These are phyloP conservation scores for Phoma herbarum DNA, from an alignment of 2,329 filamentous ascomycete genomes.

Conservation along the genomic window DNA sequence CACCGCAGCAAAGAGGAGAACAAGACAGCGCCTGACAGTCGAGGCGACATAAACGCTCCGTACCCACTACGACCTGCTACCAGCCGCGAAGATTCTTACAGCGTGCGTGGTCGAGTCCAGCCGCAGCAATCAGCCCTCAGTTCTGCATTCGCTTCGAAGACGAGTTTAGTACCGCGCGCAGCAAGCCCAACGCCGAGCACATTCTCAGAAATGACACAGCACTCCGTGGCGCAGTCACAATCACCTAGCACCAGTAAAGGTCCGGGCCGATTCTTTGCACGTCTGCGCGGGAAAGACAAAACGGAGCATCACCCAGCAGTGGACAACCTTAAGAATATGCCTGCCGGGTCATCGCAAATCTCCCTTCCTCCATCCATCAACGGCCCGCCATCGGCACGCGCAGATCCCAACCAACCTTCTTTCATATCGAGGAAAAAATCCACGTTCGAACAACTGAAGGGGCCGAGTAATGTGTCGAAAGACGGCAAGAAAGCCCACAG, in stretches of 20 bases:
- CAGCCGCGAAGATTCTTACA: conserved; percentile 76
- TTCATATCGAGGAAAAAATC: conserved; percentile 40
- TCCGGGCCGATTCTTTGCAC: conserved; percentile 63
- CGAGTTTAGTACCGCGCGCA: conserved; percentile 67
- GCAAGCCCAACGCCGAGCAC: conserved; percentile 84
- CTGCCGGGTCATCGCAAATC: conserved; percentile 49
- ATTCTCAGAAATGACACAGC: conserved; percentile 66
- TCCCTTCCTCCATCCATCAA: conserved; percentile 50
- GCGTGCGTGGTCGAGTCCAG: conserved; percentile 56
- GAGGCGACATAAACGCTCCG: conserved; percentile 49
- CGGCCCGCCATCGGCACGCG: conserved; percentile 37
- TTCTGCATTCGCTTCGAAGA: conserved; percentile 61
- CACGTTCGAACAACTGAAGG: conserved; percentile 30
- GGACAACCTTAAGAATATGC: conserved; percentile 53
- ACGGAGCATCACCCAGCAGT: conserved; percentile 53
- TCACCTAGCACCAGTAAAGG: conserved; percentile 62
- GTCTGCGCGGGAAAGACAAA: conserved; percentile 60
- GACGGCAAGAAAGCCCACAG: conserved; percentile 43
- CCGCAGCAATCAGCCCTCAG: conserved; percentile 54
- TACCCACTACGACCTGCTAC: conserved; percentile 74
- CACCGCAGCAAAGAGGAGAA: conserved; percentile 70
- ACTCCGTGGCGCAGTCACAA: conserved; percentile 57
- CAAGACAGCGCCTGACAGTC: conserved; percentile 44
- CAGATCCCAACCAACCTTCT: conserved; percentile 41
- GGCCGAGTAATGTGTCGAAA: conserved; percentile 30